Evolutionary conservation across 2,329 filamentous ascomycete genomes (phyloP).

Genomic region (Aspergillus hiratsukae): DNA sequence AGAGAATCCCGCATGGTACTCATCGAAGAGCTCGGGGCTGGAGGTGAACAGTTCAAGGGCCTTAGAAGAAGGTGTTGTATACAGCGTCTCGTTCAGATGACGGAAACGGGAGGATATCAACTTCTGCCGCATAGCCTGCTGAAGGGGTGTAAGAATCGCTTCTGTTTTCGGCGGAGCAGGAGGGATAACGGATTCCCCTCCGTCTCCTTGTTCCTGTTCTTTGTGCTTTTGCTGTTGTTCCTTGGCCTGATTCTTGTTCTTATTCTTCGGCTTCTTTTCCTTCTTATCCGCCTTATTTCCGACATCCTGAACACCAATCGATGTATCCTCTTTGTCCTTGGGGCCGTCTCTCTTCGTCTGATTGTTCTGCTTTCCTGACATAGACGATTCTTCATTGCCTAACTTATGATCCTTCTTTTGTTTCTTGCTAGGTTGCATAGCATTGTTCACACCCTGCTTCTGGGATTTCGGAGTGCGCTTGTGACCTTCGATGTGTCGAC

Average conservation of each 20-base stretch:
- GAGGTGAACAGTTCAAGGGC: conserved; percentile 78
- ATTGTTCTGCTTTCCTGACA: background rate
- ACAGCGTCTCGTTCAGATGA: conserved; percentile 93
- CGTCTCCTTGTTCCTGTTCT: conserved; percentile 12
- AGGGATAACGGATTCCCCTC: conserved; percentile 15
- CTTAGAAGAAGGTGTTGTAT: conserved; percentile 81
- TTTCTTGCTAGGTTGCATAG: conserved; percentile 24
- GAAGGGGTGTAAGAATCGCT: conserved; percentile 78
- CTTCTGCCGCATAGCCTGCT: conserved; percentile 91
- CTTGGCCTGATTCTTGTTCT: conserved; percentile 32
- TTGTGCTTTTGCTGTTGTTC: conserved; percentile 20
- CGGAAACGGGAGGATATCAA: conserved; percentile 93
- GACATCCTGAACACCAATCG: conserved; percentile 2
- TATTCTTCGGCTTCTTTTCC: conserved; percentile 20
- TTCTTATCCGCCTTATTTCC: conserved; percentile 24
- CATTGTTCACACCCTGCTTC: conserved; percentile 30
- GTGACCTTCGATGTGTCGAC: conserved; percentile 70
- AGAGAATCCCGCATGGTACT: conserved; percentile 95
- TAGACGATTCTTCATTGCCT: conserved; percentile 11
- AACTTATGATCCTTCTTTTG: conserved; percentile 25
- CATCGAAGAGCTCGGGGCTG: conserved; percentile 87
- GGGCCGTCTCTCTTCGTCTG: conserved; percentile 7
- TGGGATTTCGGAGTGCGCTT: conserved; percentile 29
- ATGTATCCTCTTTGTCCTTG: conserved; percentile 26
- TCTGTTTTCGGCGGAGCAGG: conserved; percentile 42